These are phyloP conservation scores for Penicillium paxilli DNA, from an alignment of 495 filamentous ascomycete genomes.

Conservation along the genomic window DNA sequence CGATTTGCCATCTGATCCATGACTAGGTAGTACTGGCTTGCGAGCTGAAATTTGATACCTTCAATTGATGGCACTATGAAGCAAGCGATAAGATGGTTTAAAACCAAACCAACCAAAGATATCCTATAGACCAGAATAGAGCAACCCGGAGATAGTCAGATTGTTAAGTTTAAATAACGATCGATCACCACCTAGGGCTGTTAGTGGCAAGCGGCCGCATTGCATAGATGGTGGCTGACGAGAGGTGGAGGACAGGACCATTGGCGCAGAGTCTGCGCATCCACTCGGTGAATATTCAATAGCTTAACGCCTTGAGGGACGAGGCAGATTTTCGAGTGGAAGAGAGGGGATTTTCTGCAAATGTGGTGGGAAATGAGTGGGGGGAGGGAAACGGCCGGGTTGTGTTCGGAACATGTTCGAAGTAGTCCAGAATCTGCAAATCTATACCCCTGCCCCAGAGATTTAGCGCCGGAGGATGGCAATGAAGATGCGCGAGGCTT, in stretches of 20 bases:
- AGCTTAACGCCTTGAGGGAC: constrained; percentile 31
- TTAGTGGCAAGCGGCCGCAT: constrained; percentile 21
- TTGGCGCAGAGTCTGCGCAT: constrained; percentile 30
- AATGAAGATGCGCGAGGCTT: constrained; percentile 15
- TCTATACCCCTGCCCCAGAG: constrained; percentile 29
- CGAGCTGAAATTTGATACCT: not conserved
- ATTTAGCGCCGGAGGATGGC: constrained; percentile 37
- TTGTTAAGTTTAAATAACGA: constrained; percentile 26
- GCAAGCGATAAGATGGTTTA: not conserved
- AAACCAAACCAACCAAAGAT: constrained; percentile 8
- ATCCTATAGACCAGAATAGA: constrained; percentile 9
- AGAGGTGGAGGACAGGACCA: constrained; percentile 20
- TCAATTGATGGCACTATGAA: too few relatives aligned
- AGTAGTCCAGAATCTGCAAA: constrained; percentile 22
- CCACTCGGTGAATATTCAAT: constrained; percentile 24
- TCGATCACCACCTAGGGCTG: constrained; percentile 22
- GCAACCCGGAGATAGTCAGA: constrained; percentile 4
- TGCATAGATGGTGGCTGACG: constrained; percentile 37
- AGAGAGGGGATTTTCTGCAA: constrained; percentile 17
- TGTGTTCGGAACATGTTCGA: constrained; percentile 29
- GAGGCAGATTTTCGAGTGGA: constrained; percentile 38
- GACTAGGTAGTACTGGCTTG: too few relatives aligned
- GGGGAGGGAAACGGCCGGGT: constrained; percentile 21
- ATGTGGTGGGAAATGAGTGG: constrained; percentile 24
- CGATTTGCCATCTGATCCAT: constrained; percentile 16